Base-by-base conservation (phyloP, 495 filamentous ascomycete genomes). In the Penicillium goetzii region DNA sequence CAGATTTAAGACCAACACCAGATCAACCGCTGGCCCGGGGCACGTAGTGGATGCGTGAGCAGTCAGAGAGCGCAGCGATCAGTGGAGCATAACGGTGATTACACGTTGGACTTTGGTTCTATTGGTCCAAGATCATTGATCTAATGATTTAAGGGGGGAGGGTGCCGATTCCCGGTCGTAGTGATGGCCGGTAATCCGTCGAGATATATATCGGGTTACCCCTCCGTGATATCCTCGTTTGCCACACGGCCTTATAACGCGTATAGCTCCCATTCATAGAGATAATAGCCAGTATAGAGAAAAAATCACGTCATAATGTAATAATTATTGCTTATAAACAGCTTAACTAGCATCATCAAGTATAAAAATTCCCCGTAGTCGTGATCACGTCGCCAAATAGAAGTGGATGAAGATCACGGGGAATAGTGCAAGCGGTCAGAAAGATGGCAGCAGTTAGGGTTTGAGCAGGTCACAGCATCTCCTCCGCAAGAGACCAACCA, bases 141-240 rank as follows among this genome's bases (percentile, higher is more conserved):
- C 55, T 15, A 26, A 4, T 38, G 6, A 19, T 19, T 32, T 30
- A 10, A 43, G 15, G 7, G 23, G 54, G 54, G 7, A 4, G 36
- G 14, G 0, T 43, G 36, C n/a, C 21, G 25, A n/a, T 0, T 51
- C n/a, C n/a, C n/a, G n/a, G n/a, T n/a, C n/a, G 47, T 51, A n/a
- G 47, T 17, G n/a, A 9, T 47, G 43, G 19, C 43, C 10, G 21
- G 43, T 47, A 12, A 3, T 3, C 26, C 14, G 19, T 17, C 15
- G 12, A 47, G 41, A 49, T 45, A 58, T 58, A 58, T 58, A 58
- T 58, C 41, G 28, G 32, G 21, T 55, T 17, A 51, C 47, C 25
- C 25, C 25, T 51, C 25, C 23, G 26, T 26, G 47, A 30, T n/a
- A 23, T 4, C 36, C 21, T 28, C 40, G 17, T 49, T 58, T 49